These are phyloP conservation scores for Fusarium poae DNA, from an alignment of 2,329 filamentous ascomycete genomes.

Conservation along the genomic window DNA sequence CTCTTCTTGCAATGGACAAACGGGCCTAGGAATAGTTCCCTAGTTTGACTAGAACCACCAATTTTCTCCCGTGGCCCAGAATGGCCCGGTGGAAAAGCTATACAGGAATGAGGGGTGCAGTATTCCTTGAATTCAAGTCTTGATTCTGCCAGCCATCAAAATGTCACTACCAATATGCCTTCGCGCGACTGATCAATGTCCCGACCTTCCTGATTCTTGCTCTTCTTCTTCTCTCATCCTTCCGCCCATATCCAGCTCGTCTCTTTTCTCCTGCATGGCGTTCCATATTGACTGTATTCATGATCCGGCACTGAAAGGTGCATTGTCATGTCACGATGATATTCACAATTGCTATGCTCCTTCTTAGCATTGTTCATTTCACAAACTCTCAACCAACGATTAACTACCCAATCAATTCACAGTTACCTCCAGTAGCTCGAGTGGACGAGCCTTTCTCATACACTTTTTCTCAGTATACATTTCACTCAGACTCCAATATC, in stretches of 20 bases:
- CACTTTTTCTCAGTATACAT: conserved; percentile 79
- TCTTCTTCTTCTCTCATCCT: conserved; percentile 28
- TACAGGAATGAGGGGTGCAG: conserved; percentile 57
- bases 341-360: conserved; percentile 45
- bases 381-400: conserved; percentile 58
- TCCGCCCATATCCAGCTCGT: conserved; percentile 22
- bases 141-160: conserved; percentile 50
- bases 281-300: conserved; percentile 33
- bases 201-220: conserved; percentile 28
- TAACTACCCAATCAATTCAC: conserved; percentile 83
- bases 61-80: conserved; percentile 39
- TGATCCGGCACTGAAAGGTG: conserved; percentile 40
- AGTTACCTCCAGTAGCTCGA: conserved; percentile 83
- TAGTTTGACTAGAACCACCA: conserved; percentile 19
- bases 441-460: conserved; percentile 76
- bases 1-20: conserved; percentile 49
- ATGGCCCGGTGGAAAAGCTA: conserved; percentile 42
- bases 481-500: conserved; percentile 73
- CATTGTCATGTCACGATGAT: conserved; percentile 50
- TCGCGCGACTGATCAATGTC: conserved; percentile 28
- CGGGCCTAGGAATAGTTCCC: conserved; percentile 26
- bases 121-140: conserved; percentile 44
- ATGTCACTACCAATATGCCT: conserved; percentile 44
- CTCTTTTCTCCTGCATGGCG: conserved; percentile 38
- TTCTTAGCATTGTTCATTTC: conserved; percentile 50